Evolutionary conservation across 169 alveolate species (phyloP), one percentile per base, ranked within the genome.

Genomic region (Condylostoma magnum): DNA sequence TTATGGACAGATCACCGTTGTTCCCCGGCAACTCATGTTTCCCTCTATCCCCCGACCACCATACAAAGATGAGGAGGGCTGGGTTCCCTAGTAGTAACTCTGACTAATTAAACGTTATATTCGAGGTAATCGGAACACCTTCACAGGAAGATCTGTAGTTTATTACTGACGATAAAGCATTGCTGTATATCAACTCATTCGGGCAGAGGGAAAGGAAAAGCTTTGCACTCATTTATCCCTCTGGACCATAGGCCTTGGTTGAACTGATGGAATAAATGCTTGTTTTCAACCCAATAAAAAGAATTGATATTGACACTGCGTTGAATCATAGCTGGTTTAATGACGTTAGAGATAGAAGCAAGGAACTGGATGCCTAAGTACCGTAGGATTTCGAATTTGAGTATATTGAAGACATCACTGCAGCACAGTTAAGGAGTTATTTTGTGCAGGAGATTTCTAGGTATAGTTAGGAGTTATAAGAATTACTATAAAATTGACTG

Each of bases 111-210:
- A 95, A 95, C 65, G 93, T 97, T 41, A 98, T 97, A 31, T 97
- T 98, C 85, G 95, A 97, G 60, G 94, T 97, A 12, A 76, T 97
- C 38, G 99, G 99, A 37, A 96, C 99, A 2, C 99, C 99, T 2
- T 41, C 74, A 50, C 98, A 97, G 65, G 98, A 93, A 63, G 99
- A 96, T 41, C 76, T 90, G 25, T 28, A 28, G 20, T 57, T 31
- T 3, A 36, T 57, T 33, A 57, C 46, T 33, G 69, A 57, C 18
- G 69, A 28, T 18, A 57, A 33, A 36, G 69, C 69, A 0, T 4
- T 57, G 4, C 25, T 33, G n/a, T 57, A 57, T 37, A 18, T 57
- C 30, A 57, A 57, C 15, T 33, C 52, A 28, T 57, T 57, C 51
- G 20, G 52, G 3, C 28, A 1, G 20, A 33, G 69, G 2, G 52